These are phyloP conservation scores for Aspergillus texensis DNA, from an alignment of 2,329 filamentous ascomycete genomes.

Conservation along the genomic window DNA sequence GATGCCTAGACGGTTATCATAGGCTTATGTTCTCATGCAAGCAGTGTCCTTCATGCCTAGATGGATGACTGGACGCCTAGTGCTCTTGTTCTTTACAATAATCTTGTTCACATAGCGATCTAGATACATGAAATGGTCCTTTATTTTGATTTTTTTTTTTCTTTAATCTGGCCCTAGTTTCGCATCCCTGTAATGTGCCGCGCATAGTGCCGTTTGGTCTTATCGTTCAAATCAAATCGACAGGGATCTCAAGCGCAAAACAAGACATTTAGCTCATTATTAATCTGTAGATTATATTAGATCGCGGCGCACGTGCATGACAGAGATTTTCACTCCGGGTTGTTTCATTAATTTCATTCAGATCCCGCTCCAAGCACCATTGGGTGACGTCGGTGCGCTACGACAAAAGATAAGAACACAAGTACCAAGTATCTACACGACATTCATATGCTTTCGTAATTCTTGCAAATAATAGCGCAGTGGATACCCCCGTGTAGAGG, in stretches of 20 bases:
- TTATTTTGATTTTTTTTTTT: neutral
- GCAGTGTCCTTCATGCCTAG: neutral
- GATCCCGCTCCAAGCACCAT: neutral
- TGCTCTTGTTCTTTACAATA: neutral
- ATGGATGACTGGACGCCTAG: neutral
- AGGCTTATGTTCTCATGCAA: neutral
- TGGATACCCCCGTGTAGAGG: constrained; percentile 33
- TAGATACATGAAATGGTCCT: neutral
- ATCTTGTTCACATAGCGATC: neutral
- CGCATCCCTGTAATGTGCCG: neutral
- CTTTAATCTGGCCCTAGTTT: neutral
- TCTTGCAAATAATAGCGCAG: constrained; percentile 35
- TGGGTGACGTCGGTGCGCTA: constrained; percentile 6
- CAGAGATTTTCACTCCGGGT: neutral
- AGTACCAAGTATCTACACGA: constrained; percentile 17
- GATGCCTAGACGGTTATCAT: neutral
- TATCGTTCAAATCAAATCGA: neutral
- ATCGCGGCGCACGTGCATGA: neutral
- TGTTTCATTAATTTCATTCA: neutral
- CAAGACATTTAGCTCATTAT: neutral
- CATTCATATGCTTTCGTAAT: constrained; percentile 30
- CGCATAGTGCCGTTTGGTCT: neutral
- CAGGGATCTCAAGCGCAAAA: neutral
- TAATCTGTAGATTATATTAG: neutral
- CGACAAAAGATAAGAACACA: neutral